These are phyloP conservation scores for Ceratobasidium papillatum DNA, from an alignment of 1,284 basidiomycete genomes.

Conservation along the genomic window DNA sequence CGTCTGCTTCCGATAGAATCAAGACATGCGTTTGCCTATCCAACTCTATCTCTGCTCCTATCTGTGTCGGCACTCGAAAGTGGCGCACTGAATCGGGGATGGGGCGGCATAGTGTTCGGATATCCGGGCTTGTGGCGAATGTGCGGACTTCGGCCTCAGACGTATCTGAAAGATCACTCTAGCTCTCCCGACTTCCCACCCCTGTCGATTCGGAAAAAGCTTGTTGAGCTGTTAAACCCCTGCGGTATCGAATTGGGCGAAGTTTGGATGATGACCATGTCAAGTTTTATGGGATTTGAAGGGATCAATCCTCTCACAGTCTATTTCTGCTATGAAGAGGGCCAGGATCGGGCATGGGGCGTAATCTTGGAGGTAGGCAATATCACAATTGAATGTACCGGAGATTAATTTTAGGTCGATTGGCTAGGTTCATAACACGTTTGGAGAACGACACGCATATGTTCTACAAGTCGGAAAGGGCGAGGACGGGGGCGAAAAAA, in stretches of 20 bases:
- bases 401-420: neutral
- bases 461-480: constrained; percentile 58
- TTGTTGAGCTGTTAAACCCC: constrained; percentile 52
- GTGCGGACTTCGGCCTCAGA: constrained; percentile 58
- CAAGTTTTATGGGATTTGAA: constrained; percentile 70
- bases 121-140: constrained; percentile 59
- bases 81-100: constrained; percentile 59
- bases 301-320: constrained; percentile 80
- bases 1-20: constrained; percentile 64
- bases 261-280: constrained; percentile 81
- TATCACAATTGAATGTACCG: neutral
- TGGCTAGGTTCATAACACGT: constrained; percentile 77
- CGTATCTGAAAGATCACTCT: constrained; percentile 58
- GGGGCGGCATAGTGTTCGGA: constrained; percentile 61
- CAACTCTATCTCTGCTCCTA: constrained; percentile 67
- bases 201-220: constrained; percentile 55
- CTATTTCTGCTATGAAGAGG: constrained; percentile 69
- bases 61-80: constrained; percentile 67
- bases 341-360: constrained; percentile 54
- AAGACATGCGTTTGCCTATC: constrained; percentile 69
- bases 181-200: constrained; percentile 4
- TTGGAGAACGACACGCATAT: constrained; percentile 74
- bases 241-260: constrained; percentile 54
- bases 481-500: constrained; percentile 55
- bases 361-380: constrained; percentile 65